Evolutionary conservation across 805 yeast species (phyloP), one percentile per base, ranked within the genome.

Genomic region (Candida golubevii): DNA sequence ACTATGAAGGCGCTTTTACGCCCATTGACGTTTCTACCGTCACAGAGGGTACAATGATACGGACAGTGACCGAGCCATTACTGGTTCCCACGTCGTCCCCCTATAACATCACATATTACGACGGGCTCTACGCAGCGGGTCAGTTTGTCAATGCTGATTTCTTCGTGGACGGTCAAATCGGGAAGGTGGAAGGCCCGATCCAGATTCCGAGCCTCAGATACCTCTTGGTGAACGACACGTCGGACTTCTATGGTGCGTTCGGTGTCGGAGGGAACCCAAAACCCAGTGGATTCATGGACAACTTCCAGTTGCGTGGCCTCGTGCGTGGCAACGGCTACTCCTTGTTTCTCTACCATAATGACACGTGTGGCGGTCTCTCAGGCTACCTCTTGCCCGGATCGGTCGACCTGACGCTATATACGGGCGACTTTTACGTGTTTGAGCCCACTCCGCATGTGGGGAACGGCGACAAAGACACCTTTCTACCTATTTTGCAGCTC

Each of bases 341-440:
- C 18, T 33, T 36, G 4, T 48, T 64, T 14, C 66, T 57, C 56
- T 68, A 65, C 47, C 44, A 47, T 42, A 47, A 55, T 41, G 36
- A 41, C 30, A 29, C 51, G 6, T 41, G 45, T 36, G 27, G 23
- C 28, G 43, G 46, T 10, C 50, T 54, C 7, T 44, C 50, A n/a
- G 73, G 70, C 12, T 60, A 60, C 41, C 49, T 84, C 10, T 57
- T 82, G 7, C 65, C 83, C 1, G 90, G 93, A 9, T 80, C 78
- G 3, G 77, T 84, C 4, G 79, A 81, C 54, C 63, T 69, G 8
- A 59, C 65, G 27, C 67, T 70, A 38, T 76, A 59, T 47, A 51
- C 53, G 7, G 85, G 82, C 1, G 67, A 71, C 29, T 58, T 83
- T 12, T 73, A 71, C 26, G 59, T 63, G 35, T 83, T 74, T 52